Conservation (phyloP, 1,284 basidiomycete species). For the Singerocomus inundabilis region DNA sequence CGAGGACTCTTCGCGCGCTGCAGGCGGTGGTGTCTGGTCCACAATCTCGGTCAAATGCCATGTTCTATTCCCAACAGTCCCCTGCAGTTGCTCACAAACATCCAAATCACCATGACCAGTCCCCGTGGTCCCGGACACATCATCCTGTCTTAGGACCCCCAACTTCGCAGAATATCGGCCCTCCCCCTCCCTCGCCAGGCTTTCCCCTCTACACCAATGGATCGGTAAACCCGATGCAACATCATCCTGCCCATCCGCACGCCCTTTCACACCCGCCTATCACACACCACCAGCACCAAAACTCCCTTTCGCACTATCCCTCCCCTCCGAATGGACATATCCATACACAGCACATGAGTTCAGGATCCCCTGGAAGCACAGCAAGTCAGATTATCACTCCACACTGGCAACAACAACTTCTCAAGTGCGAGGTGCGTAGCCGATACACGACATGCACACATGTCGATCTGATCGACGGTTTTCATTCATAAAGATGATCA, state of each 20-base stretch:
- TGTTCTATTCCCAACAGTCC: slow-evolving; percentile 81
- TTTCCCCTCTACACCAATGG: slow-evolving; percentile 73
- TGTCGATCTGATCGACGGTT: slow-evolving; percentile 21
- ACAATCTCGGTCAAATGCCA: slow-evolving; percentile 43
- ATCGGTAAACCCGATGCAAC: slow-evolving; percentile 54
- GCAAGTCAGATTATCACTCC: slow-evolving; percentile 60
- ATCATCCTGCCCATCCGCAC: slow-evolving; percentile 54
- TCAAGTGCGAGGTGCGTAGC: slow-evolving; percentile 72
- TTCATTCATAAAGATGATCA: slow-evolving; percentile 55
- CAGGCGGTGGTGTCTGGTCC: slow-evolving; percentile 8
- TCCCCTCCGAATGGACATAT: slow-evolving; percentile 65
- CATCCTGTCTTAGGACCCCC: slow-evolving; percentile 61
- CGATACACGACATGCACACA: slow-evolving; percentile 9
- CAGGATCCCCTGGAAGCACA: slow-evolving; percentile 64
- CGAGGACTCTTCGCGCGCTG: slow-evolving; percentile 3
- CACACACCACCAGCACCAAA: slow-evolving; percentile 72
- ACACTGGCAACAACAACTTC: slow-evolving; percentile 79
- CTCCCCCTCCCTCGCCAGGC: slow-evolving; percentile 65
- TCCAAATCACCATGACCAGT: slow-evolving; percentile 66
- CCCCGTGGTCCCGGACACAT: slow-evolving; percentile 63
- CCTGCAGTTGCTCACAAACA: slow-evolving; percentile 75
- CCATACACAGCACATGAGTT: slow-evolving; percentile 53
- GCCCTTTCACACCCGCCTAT: slow-evolving; percentile 51
- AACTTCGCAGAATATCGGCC: slow-evolving; percentile 51
- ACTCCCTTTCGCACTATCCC: slow-evolving; percentile 69